Conservation (phyloP, 1,284 basidiomycete species). For the Rhodotorula sp. region DNA sequence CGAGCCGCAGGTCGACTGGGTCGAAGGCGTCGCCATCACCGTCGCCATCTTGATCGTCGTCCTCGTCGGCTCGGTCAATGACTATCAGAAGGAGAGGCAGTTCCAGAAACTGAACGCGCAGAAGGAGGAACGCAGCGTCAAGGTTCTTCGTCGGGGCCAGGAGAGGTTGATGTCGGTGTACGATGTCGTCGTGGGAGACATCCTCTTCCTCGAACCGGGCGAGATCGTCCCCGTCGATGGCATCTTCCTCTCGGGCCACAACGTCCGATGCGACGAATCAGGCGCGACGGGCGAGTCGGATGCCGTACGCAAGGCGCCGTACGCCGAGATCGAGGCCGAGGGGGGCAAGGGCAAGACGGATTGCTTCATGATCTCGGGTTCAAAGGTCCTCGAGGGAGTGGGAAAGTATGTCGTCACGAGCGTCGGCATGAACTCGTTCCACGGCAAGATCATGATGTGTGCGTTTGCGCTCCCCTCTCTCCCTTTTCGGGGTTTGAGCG, state of each 20-base stretch:
- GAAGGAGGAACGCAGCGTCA: slow-evolving; percentile 91
- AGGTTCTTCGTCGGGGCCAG: slow-evolving; percentile 79
- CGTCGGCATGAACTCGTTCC: slow-evolving; percentile 88
- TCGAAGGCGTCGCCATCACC: slow-evolving; percentile 96
- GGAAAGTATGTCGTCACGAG: slow-evolving; percentile 89
- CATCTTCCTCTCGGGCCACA: slow-evolving; percentile 86
- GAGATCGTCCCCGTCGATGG: slow-evolving; percentile 96
- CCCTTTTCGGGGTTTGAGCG: not conserved
- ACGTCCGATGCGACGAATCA: slow-evolving; percentile 93
- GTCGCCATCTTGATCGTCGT: slow-evolving; percentile 84
- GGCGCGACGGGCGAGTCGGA: slow-evolving; percentile 95
- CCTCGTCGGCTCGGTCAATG: slow-evolving; percentile 81
- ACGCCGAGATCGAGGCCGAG: slow-evolving; percentile 64
- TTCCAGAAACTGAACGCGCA: slow-evolving; percentile 90
- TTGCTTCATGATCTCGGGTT: slow-evolving; percentile 91
- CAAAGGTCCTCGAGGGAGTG: slow-evolving; percentile 91
- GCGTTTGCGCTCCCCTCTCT: slow-evolving; percentile 51
- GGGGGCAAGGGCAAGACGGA: slow-evolving; percentile 66
- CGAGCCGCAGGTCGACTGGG: slow-evolving; percentile 71
- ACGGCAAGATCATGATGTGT: slow-evolving; percentile 94
- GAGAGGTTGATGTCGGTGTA: slow-evolving; percentile 80
- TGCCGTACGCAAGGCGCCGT: slow-evolving; percentile 83
- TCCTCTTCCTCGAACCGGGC: slow-evolving; percentile 88
- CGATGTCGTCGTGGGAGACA: slow-evolving; percentile 90
- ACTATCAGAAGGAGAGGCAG: slow-evolving; percentile 97